Percentiles rank a stretch among this genome's conserved stretches.
These are phyloP conservation scores for Lipomyces spencermartinsiae DNA, from an alignment of 805 yeast genomes.

Conservation along the genomic window DNA sequence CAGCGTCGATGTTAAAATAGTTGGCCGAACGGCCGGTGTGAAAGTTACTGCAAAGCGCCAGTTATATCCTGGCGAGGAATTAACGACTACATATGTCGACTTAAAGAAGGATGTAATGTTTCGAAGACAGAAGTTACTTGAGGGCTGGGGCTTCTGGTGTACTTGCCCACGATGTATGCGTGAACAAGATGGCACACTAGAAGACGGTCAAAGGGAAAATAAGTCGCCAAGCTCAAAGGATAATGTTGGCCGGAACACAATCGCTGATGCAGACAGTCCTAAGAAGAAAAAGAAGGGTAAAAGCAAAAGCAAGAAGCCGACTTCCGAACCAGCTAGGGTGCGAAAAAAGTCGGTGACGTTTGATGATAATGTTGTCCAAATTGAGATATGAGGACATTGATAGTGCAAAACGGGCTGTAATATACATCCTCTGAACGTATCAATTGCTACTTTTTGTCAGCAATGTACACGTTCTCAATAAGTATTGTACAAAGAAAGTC, in stretches of 20 bases:
- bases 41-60: constrained; percentile 64
- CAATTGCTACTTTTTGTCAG: neutral
- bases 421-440: neutral
- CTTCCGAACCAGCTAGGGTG: constrained; percentile 12
- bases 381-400: constrained; percentile 19
- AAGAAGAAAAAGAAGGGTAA: constrained; percentile 19
- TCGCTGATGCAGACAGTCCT: neutral
- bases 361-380: constrained; percentile 30
- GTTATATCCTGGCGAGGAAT: constrained; percentile 69
- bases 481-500: neutral
- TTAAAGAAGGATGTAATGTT: constrained; percentile 66
- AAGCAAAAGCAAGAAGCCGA: constrained; percentile 10
- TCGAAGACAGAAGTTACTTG: constrained; percentile 68
- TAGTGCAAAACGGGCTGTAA: neutral
- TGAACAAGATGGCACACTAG: constrained; percentile 51
- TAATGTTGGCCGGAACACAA: neutral
- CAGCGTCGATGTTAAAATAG: constrained; percentile 61
- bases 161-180: constrained; percentile 67
- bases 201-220: neutral
- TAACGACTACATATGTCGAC: constrained; percentile 72
- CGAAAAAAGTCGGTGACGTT: constrained; percentile 32
- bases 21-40: constrained; percentile 59
- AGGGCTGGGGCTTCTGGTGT: constrained; percentile 83
- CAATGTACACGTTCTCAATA: neutral
- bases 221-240: neutral